Evolutionary conservation across 2,329 filamentous ascomycete species (phyloP).

Genomic region (Chaetothyriales sp.): DNA sequence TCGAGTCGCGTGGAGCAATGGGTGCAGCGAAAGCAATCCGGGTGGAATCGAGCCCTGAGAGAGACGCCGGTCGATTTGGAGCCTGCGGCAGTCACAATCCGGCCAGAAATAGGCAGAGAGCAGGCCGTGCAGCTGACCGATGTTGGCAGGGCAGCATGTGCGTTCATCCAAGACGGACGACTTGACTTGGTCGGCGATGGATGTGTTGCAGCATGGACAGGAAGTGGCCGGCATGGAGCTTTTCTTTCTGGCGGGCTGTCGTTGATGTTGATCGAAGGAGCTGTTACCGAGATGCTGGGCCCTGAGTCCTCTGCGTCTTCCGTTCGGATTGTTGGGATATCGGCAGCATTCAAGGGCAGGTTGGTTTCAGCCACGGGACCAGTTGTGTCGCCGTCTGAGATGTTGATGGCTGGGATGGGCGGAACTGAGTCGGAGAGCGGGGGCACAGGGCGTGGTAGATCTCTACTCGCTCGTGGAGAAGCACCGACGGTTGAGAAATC

Average conservation of each 20-base stretch:
- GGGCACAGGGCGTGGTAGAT: conserved; percentile 5
- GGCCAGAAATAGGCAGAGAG: conserved; percentile 69
- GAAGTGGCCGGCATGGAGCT: conserved; percentile 2
- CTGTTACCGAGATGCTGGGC: conserved; percentile 2
- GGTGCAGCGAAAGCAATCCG: conserved; percentile 82
- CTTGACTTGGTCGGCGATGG: conserved; percentile 22
- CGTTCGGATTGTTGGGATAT: conserved; percentile 4
- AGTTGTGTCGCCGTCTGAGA: conserved; percentile 28
- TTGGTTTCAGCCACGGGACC: conserved; percentile 22
- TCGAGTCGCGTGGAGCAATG: conserved; percentile 79
- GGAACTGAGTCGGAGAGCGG: conserved; percentile 6
- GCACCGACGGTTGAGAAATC: conserved; percentile 14
- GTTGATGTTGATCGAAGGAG: conserved; percentile 22
- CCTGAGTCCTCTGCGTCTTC: conserved; percentile 2
- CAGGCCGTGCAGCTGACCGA: conserved; percentile 77
- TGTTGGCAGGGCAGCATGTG: conserved; percentile 35
- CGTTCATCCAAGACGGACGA: conserved; percentile 21
- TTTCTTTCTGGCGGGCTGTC: conserved; percentile 4
- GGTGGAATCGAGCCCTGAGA: conserved; percentile 57
- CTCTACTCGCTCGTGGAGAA: conserved; percentile 3
- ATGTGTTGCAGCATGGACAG: conserved; percentile 18
- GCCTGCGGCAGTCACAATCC: conserved; percentile 73
- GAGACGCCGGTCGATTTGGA: conserved; percentile 21
- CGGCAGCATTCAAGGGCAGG: conserved; percentile 15
- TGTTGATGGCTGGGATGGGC: conserved; percentile 36